Conservation (phyloP, 345 rosid species). For the Salix udensis region DNA sequence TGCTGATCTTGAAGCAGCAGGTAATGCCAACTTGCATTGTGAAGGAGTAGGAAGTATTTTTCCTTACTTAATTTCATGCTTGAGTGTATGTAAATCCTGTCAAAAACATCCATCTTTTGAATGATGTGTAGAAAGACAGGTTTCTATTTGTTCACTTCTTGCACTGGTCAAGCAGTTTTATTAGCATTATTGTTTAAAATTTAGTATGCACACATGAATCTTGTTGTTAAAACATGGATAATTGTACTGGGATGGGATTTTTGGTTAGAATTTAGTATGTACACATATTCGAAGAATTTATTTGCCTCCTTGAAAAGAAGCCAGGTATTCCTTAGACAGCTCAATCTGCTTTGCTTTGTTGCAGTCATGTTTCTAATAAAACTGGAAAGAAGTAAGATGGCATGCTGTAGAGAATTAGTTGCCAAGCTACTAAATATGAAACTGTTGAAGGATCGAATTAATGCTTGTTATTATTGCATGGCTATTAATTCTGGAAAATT, state of each 20-base stretch:
- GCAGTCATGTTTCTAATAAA: background rate
- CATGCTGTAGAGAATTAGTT: background rate
- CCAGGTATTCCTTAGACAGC: background rate
- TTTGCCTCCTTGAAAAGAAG: background rate
- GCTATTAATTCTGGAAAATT: background rate
- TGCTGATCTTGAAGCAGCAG: conserved; percentile 93
- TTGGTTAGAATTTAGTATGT: too few species aligned
- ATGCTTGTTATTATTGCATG: background rate
- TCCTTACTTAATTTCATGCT: conserved; percentile 10
- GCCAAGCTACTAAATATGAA: background rate
- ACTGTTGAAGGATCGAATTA: background rate
- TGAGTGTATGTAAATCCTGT: background rate
- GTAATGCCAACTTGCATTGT: conserved; percentile 45
- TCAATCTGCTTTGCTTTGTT: background rate
- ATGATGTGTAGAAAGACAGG: background rate
- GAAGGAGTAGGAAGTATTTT: background rate
- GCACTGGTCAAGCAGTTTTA: background rate
- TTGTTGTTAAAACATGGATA: background rate
- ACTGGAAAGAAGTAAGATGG: background rate
- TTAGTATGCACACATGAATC: background rate
- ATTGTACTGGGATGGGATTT: background rate
- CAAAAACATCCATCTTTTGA: background rate
- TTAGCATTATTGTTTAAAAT: background rate
- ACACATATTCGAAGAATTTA: background rate
- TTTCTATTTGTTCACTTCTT: background rate